Base-by-base conservation (phyloP, 164 flowering plant species). In the Umbellularia californica region DNA sequence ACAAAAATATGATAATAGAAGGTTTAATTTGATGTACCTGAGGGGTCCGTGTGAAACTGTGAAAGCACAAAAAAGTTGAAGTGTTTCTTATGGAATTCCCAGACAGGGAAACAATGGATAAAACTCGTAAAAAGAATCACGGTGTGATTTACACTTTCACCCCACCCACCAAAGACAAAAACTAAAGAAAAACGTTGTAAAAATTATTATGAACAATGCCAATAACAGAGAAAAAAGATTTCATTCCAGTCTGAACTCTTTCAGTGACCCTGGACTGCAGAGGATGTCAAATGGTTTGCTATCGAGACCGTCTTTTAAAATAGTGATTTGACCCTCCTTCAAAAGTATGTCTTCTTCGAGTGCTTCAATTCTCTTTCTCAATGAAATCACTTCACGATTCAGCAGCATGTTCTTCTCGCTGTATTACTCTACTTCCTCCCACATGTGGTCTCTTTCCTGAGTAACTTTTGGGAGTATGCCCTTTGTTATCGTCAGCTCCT, bases 291-390 rank as follows among this genome's bases (percentile, higher is more conserved):
- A 87, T 4, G 86, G 83, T 77, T 79, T 88, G 67, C 73, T 84
- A 2, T 81, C 83, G 3, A 89, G 25, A 58, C 82, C 76, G 79
- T 95, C 99, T 77, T 84, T 90, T 12, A 95, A 77, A 25, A 95
- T 93, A 58, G 93, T 84, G 35, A 95, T 92, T 77, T 95, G 93
- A 63, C 99, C 99, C 82, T 95, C 99, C 83, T 90, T 93, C 20
- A 90, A 15, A 67, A 90, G 92, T 69, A 93, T 67, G n/a, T 93
- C 97, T 82, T 95, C 98, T 28, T 95, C 97, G 0, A 92, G 91
- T 17, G 80, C 79, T 68, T 95, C 98, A 14, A 93, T 78, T 77
- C 88, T 90, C 85, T 88, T 92, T 78, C 80, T 93, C 88, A 91
- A 51, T 35, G 75, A 20, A 30, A 77, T 81, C 58, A 91, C 78